phyloP scores from a whole-genome alignment of 1,284 basidiomycete species.

The Somion occarium region DNA sequence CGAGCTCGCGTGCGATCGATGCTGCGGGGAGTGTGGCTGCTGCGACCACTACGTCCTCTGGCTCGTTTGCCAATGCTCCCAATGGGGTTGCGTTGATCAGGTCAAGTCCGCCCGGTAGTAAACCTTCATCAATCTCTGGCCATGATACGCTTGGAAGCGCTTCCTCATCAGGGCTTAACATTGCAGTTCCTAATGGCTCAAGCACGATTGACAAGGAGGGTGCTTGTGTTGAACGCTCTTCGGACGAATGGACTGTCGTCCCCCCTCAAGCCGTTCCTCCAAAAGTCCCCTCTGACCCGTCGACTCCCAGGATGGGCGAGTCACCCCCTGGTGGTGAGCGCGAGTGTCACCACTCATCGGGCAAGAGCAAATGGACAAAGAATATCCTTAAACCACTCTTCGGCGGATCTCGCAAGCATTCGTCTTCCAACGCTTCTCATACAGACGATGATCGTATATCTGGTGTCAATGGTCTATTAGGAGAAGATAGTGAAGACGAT shows the following conservation, averaged over 20 bases:
- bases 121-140: background rate
- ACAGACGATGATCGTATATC: background rate
- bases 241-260: background rate
- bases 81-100: constrained; percentile 2
- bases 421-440: background rate
- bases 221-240: background rate
- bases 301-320: too few relatives aligned
- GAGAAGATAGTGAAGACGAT: too few relatives aligned
- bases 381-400: background rate
- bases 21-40: constrained; percentile 10
- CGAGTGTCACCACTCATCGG: too few relatives aligned
- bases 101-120: background rate
- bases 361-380: background rate
- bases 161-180: background rate
- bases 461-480: too few relatives aligned
- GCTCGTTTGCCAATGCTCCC: constrained; percentile 6
- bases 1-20: constrained; percentile 12
- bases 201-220: too few relatives aligned
- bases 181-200: background rate
- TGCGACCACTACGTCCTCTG: constrained; percentile 5
- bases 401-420: background rate
- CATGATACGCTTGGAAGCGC: background rate
- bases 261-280: background rate
- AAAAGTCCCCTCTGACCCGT: background rate
- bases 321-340: background rate